phyloP scores from a whole-genome alignment of 495 filamentous ascomycete species.

The Talaromyces stipitatus region DNA sequence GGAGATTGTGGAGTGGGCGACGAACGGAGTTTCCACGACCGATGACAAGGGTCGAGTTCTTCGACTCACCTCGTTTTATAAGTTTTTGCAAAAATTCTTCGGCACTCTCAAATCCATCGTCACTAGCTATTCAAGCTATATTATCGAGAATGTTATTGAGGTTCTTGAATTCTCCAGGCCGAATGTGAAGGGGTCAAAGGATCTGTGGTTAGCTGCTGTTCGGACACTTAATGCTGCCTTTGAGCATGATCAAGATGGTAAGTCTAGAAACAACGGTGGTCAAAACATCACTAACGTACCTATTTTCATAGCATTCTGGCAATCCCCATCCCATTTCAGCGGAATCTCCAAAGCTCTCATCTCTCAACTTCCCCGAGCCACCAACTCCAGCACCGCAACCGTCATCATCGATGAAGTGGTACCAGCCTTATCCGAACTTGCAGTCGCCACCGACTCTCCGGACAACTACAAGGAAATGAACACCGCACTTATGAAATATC shows the following conservation, averaged over 20 bases:
- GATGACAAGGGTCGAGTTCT: slow-evolving; percentile 46
- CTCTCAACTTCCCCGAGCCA: slow-evolving; percentile 55
- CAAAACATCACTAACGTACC: neutral
- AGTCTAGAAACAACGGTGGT: slow-evolving; percentile 8
- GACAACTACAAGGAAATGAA: slow-evolving; percentile 90
- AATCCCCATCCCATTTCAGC: slow-evolving; percentile 76
- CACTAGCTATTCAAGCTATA: slow-evolving; percentile 78
- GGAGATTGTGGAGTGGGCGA: slow-evolving; percentile 73
- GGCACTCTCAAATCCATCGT: slow-evolving; percentile 78
- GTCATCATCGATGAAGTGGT: slow-evolving; percentile 40
- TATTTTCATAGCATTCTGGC: slow-evolving; percentile 65
- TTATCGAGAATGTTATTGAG: slow-evolving; percentile 64
- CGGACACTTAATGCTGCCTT: slow-evolving; percentile 65
- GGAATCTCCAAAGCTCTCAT: slow-evolving; percentile 61
- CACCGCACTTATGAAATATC: slow-evolving; percentile 58
- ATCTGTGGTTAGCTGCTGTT: slow-evolving; percentile 57
- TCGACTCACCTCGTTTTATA: slow-evolving; percentile 65
- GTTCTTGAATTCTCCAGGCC: slow-evolving; percentile 48
- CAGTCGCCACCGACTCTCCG: slow-evolving; percentile 63
- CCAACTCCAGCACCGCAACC: slow-evolving; percentile 25
- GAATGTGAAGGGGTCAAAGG: slow-evolving; percentile 42
- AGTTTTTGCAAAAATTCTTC: slow-evolving; percentile 72
- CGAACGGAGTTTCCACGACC: slow-evolving; percentile 45
- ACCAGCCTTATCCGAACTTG: slow-evolving; percentile 66
- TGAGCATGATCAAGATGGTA: slow-evolving; percentile 68